Percentiles rank a stretch among this genome's conserved stretches.
phyloP scores from a whole-genome alignment of 2,329 filamentous ascomycete genomes.

The Parastagonospora avenae region DNA sequence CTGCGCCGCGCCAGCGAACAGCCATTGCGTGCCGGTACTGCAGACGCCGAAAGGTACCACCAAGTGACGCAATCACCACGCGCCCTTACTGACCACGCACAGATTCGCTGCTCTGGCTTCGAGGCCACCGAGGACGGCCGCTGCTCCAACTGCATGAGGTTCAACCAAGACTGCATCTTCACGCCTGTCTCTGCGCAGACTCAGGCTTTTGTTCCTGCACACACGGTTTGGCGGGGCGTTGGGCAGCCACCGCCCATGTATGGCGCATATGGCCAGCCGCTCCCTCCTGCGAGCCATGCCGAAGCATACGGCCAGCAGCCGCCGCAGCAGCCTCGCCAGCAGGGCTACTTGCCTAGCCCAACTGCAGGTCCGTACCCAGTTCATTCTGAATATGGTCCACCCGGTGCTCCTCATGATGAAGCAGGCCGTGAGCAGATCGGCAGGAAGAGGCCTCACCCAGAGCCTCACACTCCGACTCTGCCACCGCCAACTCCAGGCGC shows the following conservation, averaged over 20 bases:
- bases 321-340: constrained; percentile 25
- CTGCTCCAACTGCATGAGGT: constrained; percentile 74
- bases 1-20: constrained; percentile 64
- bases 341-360: constrained; percentile 52
- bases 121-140: constrained; percentile 73
- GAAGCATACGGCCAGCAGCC: constrained; percentile 43
- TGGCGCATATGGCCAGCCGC: constrained; percentile 57
- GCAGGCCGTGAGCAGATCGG: constrained; percentile 46
- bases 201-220: constrained; percentile 74
- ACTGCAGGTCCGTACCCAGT: constrained; percentile 51
- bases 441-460: constrained; percentile 54
- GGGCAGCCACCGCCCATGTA: constrained; percentile 57
- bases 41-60: constrained; percentile 61
- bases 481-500: constrained; percentile 55
- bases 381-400: constrained; percentile 39
- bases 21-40: constrained; percentile 67
- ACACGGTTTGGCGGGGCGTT: constrained; percentile 63
- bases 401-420: constrained; percentile 46
- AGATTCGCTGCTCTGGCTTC: constrained; percentile 79
- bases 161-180: constrained; percentile 79
- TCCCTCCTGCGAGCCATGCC: constrained; percentile 46
- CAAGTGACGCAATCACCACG: background rate
- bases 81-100: constrained; percentile 22
- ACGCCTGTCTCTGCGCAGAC: constrained; percentile 76
- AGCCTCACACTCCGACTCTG: constrained; percentile 58